Conservation (phyloP, 306 rosid species). For the Ormosia emarginata region DNA sequence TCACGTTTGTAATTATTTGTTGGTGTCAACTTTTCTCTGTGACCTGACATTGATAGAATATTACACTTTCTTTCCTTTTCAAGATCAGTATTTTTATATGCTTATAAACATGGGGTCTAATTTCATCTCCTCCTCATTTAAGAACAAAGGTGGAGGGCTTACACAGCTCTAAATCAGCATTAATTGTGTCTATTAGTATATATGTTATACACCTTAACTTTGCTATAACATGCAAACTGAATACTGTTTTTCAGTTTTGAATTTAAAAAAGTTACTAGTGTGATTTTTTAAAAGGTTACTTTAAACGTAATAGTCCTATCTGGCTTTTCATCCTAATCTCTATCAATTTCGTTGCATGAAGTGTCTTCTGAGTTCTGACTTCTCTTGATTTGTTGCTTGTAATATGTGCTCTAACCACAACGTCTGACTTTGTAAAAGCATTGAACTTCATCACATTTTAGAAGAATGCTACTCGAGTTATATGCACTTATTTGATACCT, state of each 20-base stretch:
- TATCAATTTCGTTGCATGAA: neutral
- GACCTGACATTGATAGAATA: neutral
- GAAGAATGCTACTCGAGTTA: neutral
- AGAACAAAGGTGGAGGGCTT: neutral
- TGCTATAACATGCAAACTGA: neutral
- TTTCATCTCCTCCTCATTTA: neutral
- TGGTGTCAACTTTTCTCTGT: neutral
- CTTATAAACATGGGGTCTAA: neutral
- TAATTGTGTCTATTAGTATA: neutral
- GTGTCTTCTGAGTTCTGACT: neutral
- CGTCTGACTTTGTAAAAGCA: neutral
- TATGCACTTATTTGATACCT: constrained; percentile 3
- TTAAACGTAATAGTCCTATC: neutral
- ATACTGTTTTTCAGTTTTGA: neutral
- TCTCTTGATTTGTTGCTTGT: constrained; percentile 12
- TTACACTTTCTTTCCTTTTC: neutral
- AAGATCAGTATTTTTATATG: neutral
- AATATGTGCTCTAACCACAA: neutral
- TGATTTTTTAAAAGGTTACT: neutral
- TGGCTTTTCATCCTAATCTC: neutral
- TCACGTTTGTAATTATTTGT: constrained; percentile 5
- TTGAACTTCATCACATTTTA: constrained; percentile 4
- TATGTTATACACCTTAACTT: neutral
- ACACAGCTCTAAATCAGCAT: neutral
- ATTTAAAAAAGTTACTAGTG: neutral